These are phyloP conservation scores for Carallia pectinifolia DNA, from an alignment of 345 rosid genomes.

Conservation along the genomic window DNA sequence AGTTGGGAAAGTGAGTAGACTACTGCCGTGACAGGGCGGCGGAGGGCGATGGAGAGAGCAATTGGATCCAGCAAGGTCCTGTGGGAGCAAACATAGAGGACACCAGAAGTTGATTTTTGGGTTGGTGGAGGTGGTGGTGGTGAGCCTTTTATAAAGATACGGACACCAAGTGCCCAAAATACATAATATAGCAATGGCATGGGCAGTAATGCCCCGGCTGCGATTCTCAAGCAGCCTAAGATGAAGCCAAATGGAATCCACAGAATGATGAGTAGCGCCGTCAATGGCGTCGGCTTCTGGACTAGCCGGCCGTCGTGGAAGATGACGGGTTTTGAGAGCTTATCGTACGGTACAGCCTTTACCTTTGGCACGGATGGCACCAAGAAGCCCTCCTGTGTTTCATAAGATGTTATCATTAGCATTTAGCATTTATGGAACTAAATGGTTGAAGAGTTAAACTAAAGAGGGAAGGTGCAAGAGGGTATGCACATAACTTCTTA, in stretches of 20 bases:
- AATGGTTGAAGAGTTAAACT: no score
- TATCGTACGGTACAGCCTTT: slow-evolving; percentile 29
- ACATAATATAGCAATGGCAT: slow-evolving; percentile 55
- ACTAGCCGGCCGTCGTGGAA: slow-evolving; percentile 89
- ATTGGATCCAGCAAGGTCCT: slow-evolving; percentile 75
- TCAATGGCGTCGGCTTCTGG: slow-evolving; percentile 63
- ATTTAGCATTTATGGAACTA: not conserved
- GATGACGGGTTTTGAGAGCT: slow-evolving; percentile 57
- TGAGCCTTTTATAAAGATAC: slow-evolving; percentile 55
- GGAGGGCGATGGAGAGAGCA: slow-evolving; percentile 64
- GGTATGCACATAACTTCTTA: no score
- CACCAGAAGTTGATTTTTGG: slow-evolving; percentile 43
- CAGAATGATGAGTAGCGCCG: slow-evolving; percentile 49
- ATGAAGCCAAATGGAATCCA: slow-evolving; percentile 81
- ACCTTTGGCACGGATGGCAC: slow-evolving; percentile 33
- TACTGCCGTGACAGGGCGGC: slow-evolving; percentile 72
- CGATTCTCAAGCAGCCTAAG: slow-evolving; percentile 54
- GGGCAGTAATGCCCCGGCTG: slow-evolving; percentile 63
- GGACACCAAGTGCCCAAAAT: slow-evolving; percentile 59
- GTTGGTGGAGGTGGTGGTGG: slow-evolving; percentile 52
- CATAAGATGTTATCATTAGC: no score
- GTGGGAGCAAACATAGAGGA: slow-evolving; percentile 71
- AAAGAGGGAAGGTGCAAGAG: not conserved
- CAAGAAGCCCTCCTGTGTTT: slow-evolving; percentile 41
- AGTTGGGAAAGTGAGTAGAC: slow-evolving; percentile 78